These are phyloP conservation scores for Petunia hybrid DNA, from an alignment of 305 asterid genomes.

Conservation along the genomic window DNA sequence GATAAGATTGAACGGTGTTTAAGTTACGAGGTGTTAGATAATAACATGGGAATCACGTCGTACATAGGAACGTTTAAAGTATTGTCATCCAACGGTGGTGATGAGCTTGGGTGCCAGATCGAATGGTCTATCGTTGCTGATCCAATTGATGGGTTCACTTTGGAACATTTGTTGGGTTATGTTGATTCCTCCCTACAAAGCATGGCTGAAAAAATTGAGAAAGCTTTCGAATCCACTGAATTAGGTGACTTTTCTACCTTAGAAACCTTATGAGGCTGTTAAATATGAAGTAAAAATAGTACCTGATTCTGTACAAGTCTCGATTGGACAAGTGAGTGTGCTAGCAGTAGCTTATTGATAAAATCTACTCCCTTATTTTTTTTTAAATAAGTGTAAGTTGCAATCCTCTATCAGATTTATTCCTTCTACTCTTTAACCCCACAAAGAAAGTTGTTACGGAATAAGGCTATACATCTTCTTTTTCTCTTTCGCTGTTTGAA, in stretches of 20 bases:
- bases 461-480: no score
- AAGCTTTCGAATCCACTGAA: background rate
- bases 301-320: background rate
- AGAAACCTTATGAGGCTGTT: background rate
- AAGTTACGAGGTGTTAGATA: constrained; percentile 41
- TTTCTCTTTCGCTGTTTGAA: background rate
- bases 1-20: constrained; percentile 40
- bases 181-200: constrained; percentile 54
- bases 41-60: constrained; percentile 46
- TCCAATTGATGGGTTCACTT: constrained; percentile 68
- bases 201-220: constrained; percentile 61
- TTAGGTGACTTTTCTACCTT: background rate
- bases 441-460: background rate
- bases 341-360: background rate
- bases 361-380: background rate
- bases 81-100: background rate
- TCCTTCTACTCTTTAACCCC: background rate
- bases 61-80: constrained; percentile 40
- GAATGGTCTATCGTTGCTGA: constrained; percentile 76
- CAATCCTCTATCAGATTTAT: background rate
- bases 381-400: background rate
- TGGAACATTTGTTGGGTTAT: constrained; percentile 45
- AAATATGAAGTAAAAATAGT: background rate
- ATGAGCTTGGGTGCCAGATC: constrained; percentile 41
- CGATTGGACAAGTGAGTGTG: background rate